Conservation (phyloP, 768 basidiomycete species). For the Boletus fagicola region DNA sequence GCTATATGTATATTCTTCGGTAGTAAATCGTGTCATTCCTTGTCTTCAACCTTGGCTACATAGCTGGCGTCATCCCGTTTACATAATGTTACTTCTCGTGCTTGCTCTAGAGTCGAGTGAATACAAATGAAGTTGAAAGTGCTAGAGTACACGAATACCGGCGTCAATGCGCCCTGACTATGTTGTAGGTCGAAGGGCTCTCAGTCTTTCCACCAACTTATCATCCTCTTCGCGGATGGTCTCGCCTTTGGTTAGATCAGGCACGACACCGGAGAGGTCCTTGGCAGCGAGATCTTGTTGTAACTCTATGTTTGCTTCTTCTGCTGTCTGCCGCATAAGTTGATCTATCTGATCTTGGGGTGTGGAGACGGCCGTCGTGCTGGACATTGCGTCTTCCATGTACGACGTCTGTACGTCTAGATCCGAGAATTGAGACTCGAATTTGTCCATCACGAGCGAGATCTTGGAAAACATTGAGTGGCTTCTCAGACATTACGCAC, state of each 20-base stretch:
- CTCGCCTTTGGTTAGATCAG: conserved; percentile 54
- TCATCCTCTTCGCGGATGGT: conserved; percentile 72
- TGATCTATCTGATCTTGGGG: conserved; percentile 97
- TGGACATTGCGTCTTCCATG: conserved; percentile 96
- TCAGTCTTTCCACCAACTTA: conserved; percentile 79
- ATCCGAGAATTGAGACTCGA: conserved; percentile 93
- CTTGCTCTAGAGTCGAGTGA: neutral
- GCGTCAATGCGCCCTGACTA: conserved; percentile 26
- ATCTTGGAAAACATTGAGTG: conserved; percentile 53
- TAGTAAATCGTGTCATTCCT: conserved; percentile 16
- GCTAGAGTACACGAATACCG: conserved; percentile 13
- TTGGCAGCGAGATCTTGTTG: conserved; percentile 83
- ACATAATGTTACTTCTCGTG: conserved; percentile 13
- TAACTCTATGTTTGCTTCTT: conserved; percentile 94
- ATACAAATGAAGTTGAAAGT: neutral
- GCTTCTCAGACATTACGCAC: neutral
- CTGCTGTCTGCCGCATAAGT: conserved; percentile 90
- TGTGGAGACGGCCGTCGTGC: conserved; percentile 87
- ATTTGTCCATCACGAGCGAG: conserved; percentile 98
- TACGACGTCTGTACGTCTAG: conserved; percentile 97
- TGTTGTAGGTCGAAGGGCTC: conserved; percentile 81
- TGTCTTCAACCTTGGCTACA: conserved; percentile 3
- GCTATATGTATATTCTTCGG: conserved; percentile 11
- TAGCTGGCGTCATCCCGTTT: conserved; percentile 4
- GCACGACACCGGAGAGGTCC: conserved; percentile 52